These are phyloP conservation scores for Pilasporangium apinafurcum DNA, from an alignment of 352 stramenopile genomes.

Conservation along the genomic window DNA sequence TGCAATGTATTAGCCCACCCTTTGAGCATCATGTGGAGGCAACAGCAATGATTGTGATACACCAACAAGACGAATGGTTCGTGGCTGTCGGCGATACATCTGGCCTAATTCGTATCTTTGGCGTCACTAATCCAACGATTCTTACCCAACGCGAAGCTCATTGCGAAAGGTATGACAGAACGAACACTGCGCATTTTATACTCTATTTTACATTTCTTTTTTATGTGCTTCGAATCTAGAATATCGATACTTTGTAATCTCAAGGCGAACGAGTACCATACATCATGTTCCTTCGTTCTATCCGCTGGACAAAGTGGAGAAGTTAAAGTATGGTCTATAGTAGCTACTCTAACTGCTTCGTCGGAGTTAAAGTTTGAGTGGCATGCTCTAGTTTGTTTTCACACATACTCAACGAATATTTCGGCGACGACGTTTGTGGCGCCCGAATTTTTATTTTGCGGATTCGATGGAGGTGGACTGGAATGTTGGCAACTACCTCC, in stretches of 20 bases:
- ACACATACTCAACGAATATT: conserved; percentile 23
- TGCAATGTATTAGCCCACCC: conserved; percentile 14
- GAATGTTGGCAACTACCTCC: conserved; percentile 42
- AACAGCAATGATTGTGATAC: not conserved
- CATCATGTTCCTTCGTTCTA: conserved; percentile 9
- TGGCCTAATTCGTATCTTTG: conserved; percentile 2
- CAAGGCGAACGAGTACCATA: not conserved
- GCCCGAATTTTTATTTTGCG: conserved; percentile 42
- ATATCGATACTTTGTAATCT: conserved; percentile 2
- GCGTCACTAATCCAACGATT: conserved; percentile 1
- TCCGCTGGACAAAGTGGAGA: conserved; percentile 31
- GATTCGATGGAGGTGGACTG: conserved; percentile 36
- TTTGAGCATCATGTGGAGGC: conserved; percentile 3
- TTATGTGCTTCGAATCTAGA: conserved; percentile 2
- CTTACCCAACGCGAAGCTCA: conserved; percentile 1
- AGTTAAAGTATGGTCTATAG: conserved; percentile 34
- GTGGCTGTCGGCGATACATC: conserved; percentile 3
- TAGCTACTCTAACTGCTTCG: not conserved
- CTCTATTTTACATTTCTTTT: too few species aligned
- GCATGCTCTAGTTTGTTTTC: conserved; percentile 38
- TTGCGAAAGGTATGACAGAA: conserved; percentile 2
- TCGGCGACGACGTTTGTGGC: conserved; percentile 22
- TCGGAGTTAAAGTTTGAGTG: conserved; percentile 9
- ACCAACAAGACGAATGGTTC: not conserved
- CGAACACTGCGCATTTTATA: too few species aligned